phyloP scores from a whole-genome alignment of 306 rosid genomes.

The Vicia sativa region DNA sequence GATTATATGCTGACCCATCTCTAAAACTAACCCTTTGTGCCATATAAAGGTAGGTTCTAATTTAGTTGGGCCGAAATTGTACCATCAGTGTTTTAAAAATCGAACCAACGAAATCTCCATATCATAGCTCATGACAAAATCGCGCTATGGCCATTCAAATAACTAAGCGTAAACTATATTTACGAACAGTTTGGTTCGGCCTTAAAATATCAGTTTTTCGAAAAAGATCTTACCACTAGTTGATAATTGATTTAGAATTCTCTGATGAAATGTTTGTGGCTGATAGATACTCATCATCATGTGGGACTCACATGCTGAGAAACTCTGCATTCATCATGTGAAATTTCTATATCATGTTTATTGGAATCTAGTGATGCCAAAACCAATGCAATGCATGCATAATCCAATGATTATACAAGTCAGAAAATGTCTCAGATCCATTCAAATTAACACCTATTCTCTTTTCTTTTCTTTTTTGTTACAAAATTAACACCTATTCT shows the following conservation, averaged over 20 bases:
- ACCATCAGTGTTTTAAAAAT: background rate
- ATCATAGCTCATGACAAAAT: background rate
- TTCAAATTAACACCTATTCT: slow-evolving; percentile 55
- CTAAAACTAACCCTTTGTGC: background rate
- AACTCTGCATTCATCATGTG: slow-evolving; percentile 46
- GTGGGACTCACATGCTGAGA: slow-evolving; percentile 52
- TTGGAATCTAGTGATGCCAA: slow-evolving; percentile 34
- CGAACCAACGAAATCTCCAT: background rate
- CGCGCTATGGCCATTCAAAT: background rate
- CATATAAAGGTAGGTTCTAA: background rate
- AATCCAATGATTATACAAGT: slow-evolving; percentile 57
- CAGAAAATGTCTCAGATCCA: slow-evolving; percentile 66
- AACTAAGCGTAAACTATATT: too few relatives aligned
- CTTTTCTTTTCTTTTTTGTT: background rate
- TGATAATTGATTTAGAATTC: slow-evolving; percentile 23
- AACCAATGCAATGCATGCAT: slow-evolving; percentile 39
- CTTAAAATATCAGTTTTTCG: background rate
- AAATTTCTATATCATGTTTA: slow-evolving; percentile 32
- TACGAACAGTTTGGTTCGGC: background rate
- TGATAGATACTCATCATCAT: slow-evolving; percentile 32
- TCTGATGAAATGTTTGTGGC: slow-evolving; percentile 45
- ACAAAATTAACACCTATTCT: slow-evolving; percentile 53
- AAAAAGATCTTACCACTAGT: slow-evolving; percentile 12
- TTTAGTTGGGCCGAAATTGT: background rate
- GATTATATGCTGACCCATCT: slow-evolving; percentile 11